Evolutionary conservation across 257 asterid species (phyloP).

Genomic region (Solanum megistacrolobum): DNA sequence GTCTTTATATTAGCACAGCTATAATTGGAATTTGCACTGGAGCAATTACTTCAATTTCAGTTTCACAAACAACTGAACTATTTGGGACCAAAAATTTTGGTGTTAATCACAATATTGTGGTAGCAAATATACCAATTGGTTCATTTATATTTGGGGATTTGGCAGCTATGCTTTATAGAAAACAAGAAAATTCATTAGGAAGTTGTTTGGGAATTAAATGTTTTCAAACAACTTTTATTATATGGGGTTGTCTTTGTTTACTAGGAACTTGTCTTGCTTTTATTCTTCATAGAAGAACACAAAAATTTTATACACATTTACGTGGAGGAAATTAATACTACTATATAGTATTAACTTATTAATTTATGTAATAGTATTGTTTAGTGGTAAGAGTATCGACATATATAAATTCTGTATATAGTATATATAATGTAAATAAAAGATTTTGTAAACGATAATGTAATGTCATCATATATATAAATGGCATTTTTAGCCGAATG

Average conservation of each 20-base stretch:
- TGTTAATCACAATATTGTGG: constrained; percentile 58
- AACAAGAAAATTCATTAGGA: constrained; percentile 9
- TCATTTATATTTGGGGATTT: constrained; percentile 57
- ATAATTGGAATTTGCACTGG: constrained; percentile 61
- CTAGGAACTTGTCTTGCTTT: constrained; percentile 43
- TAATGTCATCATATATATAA: neutral
- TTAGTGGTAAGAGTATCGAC: neutral
- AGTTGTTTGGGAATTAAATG: constrained; percentile 47
- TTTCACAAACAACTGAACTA: constrained; percentile 51
- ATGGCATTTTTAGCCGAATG: neutral
- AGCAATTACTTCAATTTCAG: constrained; percentile 59
- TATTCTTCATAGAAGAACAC: constrained; percentile 39
- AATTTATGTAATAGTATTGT: neutral
- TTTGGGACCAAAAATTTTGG: constrained; percentile 62
- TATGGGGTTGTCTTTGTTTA: constrained; percentile 56
- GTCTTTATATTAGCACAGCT: constrained; percentile 49
- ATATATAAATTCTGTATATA: neutral
- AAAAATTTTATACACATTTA: constrained; percentile 12
- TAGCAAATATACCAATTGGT: constrained; percentile 59
- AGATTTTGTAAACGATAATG: neutral
- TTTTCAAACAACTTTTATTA: constrained; percentile 35
- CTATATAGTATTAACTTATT: neutral
- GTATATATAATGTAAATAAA: neutral
- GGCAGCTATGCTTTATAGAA: constrained; percentile 48
- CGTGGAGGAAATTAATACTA: neutral